phyloP scores from a whole-genome alignment of 768 basidiomycete species.

The Leccinum obscurum region DNA sequence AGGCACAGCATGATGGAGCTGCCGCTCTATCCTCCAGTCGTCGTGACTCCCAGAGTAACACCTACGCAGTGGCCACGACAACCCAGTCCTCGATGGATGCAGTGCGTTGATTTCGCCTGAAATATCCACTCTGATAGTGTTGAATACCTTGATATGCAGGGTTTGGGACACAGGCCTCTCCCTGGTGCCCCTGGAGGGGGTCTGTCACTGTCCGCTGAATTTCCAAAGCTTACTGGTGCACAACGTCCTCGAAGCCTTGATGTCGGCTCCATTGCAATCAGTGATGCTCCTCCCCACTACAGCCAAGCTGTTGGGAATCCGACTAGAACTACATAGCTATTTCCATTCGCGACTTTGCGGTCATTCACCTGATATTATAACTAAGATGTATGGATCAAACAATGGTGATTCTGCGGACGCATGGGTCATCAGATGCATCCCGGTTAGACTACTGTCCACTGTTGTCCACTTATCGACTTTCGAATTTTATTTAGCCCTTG shows the following conservation, averaged over 20 bases:
- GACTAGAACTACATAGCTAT: not conserved
- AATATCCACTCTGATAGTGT: not conserved
- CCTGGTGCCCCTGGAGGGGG: too few species aligned
- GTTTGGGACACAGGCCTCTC: too few species aligned
- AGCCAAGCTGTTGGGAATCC: conserved; percentile 16
- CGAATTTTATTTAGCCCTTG: too few species aligned
- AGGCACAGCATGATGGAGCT: not conserved
- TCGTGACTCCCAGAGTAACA: conserved; percentile 16
- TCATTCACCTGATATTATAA: not conserved
- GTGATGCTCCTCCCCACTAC: conserved; percentile 28
- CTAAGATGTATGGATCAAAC: not conserved
- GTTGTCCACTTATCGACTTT: too few species aligned
- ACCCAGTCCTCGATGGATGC: conserved; percentile 15
- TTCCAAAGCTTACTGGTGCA: conserved; percentile 6
- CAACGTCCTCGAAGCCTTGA: conserved; percentile 10
- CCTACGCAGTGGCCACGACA: conserved; percentile 5
- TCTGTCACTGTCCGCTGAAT: too few species aligned
- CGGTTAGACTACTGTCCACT: too few species aligned
- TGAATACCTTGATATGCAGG: too few species aligned
- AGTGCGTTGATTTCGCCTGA: conserved; percentile 6
- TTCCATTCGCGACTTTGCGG: not conserved
- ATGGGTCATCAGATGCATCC: too few species aligned
- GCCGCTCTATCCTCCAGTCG: not conserved
- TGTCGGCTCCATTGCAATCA: conserved; percentile 13
- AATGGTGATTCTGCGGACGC: too few species aligned